phyloP scores from a whole-genome alignment of 805 yeast genomes.

The Metschnikowia cubensis region DNA sequence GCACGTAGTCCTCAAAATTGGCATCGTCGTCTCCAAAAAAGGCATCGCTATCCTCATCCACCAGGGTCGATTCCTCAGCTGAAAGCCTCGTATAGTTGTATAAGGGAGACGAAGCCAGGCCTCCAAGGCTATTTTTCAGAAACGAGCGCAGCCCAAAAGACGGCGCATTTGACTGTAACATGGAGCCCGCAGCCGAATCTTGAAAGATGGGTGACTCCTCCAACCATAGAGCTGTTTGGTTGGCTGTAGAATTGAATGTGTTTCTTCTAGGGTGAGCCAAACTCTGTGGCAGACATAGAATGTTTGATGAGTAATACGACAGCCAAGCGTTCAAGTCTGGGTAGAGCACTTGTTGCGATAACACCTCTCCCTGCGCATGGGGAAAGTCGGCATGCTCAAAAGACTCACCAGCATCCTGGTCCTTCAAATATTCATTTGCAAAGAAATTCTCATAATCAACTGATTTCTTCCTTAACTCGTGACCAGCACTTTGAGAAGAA shows the following conservation, averaged over 20 bases:
- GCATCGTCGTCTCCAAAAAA: constrained; percentile 26
- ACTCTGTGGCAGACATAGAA: background rate
- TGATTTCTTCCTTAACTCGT: background rate
- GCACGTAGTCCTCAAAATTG: constrained; percentile 74
- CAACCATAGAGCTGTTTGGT: background rate
- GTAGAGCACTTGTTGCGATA: background rate
- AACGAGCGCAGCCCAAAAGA: background rate
- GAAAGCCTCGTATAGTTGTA: background rate
- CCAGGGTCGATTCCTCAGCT: constrained; percentile 5
- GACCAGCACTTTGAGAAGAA: background rate
- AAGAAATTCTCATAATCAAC: background rate
- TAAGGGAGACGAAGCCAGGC: background rate
- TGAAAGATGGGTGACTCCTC: constrained; percentile 1
- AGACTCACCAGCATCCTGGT: background rate
- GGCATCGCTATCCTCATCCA: constrained; percentile 33
- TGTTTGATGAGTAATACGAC: background rate
- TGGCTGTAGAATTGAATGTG: background rate
- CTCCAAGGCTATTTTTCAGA: background rate
- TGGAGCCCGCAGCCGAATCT: background rate
- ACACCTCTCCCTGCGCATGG: background rate
- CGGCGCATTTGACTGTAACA: background rate
- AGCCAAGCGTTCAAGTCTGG: constrained; percentile 1
- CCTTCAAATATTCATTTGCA: background rate
- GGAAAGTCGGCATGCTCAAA: background rate
- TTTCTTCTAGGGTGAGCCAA: background rate